These are phyloP conservation scores for Canavalia ensiformis DNA, from an alignment of 306 rosid species.

Conservation along the genomic window DNA sequence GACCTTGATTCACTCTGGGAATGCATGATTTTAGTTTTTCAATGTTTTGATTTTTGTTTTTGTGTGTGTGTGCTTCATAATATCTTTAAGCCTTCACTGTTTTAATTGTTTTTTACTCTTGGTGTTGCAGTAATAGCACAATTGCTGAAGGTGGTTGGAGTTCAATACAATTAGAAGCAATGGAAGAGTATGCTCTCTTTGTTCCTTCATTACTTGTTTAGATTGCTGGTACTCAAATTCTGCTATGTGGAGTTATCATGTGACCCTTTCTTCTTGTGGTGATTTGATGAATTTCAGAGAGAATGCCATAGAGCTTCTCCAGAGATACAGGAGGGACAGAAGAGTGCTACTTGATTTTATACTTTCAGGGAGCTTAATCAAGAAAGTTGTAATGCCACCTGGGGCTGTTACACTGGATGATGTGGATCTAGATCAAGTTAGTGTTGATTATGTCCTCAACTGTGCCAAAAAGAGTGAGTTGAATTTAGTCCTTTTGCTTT, in stretches of 20 bases:
- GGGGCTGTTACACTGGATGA: constrained; percentile 97
- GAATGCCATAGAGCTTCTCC: constrained; percentile 78
- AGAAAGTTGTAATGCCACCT: constrained; percentile 98
- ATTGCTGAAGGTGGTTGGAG: constrained; percentile 44
- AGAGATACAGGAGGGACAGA: constrained; percentile 89
- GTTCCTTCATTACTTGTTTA: constrained; percentile 24
- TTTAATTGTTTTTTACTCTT: constrained; percentile 29
- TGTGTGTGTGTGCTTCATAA: neutral
- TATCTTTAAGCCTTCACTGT: constrained; percentile 6
- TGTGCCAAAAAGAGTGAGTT: constrained; percentile 86
- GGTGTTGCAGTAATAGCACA: constrained; percentile 46
- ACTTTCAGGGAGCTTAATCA: constrained; percentile 88
- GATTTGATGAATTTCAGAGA: constrained; percentile 63
- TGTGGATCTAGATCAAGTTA: constrained; percentile 98
- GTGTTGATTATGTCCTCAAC: constrained; percentile 89
- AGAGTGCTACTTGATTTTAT: constrained; percentile 88
- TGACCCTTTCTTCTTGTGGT: constrained; percentile 22
- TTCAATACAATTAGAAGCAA: constrained; percentile 47
- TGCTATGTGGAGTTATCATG: constrained; percentile 20
- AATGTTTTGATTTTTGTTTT: neutral
- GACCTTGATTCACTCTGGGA: constrained; percentile 4
- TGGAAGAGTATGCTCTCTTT: constrained; percentile 84
- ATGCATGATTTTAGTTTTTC: constrained; percentile 25
- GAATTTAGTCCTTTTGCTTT: constrained; percentile 1
- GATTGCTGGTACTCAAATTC: constrained; percentile 28